Percentiles rank a stretch among this genome's conserved stretches.
Conservation (phyloP, 768 basidiomycete species). For the Suillus paluster region DNA sequence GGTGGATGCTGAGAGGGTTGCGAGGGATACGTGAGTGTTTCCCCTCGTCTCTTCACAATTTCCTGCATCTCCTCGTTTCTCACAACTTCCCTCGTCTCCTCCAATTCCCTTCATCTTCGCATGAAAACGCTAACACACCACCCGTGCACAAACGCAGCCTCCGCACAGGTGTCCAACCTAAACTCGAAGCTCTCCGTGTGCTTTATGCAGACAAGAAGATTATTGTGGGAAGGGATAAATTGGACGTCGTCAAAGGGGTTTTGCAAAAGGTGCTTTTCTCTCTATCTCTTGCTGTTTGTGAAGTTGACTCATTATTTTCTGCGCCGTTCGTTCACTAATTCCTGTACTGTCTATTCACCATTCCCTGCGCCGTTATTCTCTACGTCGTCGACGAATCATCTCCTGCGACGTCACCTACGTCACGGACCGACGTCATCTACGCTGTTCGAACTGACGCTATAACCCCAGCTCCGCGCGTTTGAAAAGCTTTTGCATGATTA, state of each 20-base stretch:
- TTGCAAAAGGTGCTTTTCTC: conserved; percentile 76
- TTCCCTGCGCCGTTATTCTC: no score
- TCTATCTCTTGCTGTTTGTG: no score
- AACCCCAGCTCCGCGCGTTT: conserved; percentile 82
- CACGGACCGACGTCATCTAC: no score
- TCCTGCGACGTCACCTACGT: no score
- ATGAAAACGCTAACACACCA: no score
- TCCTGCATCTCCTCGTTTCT: no score
- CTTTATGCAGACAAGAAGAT: conserved; percentile 98
- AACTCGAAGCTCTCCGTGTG: conserved; percentile 79
- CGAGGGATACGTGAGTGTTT: conserved; percentile 76
- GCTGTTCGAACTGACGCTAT: background rate
- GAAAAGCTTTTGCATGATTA: conserved; percentile 92
- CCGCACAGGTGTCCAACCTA: conserved; percentile 85
- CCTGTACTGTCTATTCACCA: background rate
- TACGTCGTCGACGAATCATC: no score
- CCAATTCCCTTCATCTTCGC: background rate
- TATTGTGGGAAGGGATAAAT: conserved; percentile 95
- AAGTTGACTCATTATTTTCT: no score
- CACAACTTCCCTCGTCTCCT: no score
- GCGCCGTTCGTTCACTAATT: background rate
- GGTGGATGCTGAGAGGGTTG: conserved; percentile 90
- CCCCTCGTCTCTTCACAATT: conserved; percentile 22
- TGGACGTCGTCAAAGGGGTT: conserved; percentile 98
- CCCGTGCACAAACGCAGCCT: conserved; percentile 42